Conservation (phyloP, 106 monocot species). For the Triglochin maritima region DNA sequence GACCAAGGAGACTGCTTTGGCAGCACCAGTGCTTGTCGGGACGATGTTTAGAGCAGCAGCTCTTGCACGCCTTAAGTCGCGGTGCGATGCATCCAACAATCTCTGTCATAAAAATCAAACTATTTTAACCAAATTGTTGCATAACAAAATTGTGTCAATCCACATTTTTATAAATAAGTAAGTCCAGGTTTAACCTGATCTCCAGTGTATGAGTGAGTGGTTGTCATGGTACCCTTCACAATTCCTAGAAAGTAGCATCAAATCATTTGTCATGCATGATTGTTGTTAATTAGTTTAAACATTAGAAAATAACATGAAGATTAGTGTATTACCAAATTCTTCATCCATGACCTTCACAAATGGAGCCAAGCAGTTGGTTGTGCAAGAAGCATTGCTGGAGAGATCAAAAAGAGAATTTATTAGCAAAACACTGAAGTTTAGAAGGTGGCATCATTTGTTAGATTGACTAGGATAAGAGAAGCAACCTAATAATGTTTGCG, state of each 20-base stretch:
- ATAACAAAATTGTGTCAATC: neutral
- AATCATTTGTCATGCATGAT: neutral
- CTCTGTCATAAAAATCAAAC: constrained; percentile 33
- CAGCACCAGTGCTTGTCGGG: constrained; percentile 96
- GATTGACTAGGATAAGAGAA: neutral
- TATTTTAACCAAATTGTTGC: neutral
- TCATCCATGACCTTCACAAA: constrained; percentile 95
- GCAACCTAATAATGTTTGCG: constrained; percentile 70
- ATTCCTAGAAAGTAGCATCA: constrained; percentile 40
- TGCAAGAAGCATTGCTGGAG: constrained; percentile 97
- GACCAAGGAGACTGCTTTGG: constrained; percentile 90
- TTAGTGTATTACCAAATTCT: constrained; percentile 54
- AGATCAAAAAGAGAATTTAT: neutral
- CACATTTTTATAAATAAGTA: neutral
- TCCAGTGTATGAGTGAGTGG: constrained; percentile 97
- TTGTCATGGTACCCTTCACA: constrained; percentile 99
- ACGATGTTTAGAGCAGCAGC: constrained; percentile 97
- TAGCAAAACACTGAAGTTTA: neutral
- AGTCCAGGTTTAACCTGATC: constrained; percentile 47
- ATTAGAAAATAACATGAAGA: neutral
- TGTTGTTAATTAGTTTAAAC: neutral
- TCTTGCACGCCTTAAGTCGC: constrained; percentile 81
- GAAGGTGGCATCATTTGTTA: neutral
- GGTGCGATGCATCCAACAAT: constrained; percentile 87
- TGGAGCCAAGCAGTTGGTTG: constrained; percentile 94